Percentiles rank a stretch among this genome's conserved stretches.
These are phyloP conservation scores for Fomitopsis betulina DNA, from an alignment of 1,284 basidiomycete genomes.

Conservation along the genomic window DNA sequence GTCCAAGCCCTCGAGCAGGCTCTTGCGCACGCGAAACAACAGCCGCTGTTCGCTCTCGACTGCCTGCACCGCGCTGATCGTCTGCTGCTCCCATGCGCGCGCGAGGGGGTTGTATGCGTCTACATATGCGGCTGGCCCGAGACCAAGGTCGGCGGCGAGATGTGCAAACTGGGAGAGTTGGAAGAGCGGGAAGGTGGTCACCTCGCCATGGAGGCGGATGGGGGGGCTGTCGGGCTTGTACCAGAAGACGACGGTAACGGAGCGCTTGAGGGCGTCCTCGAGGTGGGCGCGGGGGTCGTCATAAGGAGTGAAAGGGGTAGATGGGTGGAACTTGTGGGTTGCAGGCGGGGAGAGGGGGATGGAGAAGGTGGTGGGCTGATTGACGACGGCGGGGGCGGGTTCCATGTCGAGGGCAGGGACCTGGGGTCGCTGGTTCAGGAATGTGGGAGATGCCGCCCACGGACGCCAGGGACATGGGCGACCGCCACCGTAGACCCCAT, in stretches of 20 bases:
- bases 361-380: not conserved
- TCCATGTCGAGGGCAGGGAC: not conserved
- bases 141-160: conserved; percentile 48
- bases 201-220: conserved; percentile 52
- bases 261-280: conserved; percentile 30
- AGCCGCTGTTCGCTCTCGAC: conserved; percentile 45
- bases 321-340: not conserved
- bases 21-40: conserved; percentile 54
- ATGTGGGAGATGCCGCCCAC: not conserved
- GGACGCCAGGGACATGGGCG: not conserved
- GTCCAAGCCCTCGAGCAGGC: conserved; percentile 47
- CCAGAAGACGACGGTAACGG: conserved; percentile 64
- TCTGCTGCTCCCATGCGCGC: conserved; percentile 54
- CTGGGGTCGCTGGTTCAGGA: not conserved
- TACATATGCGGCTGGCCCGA: conserved; percentile 47
- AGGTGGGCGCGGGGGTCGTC: conserved; percentile 13
- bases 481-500: not conserved
- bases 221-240: conserved; percentile 61
- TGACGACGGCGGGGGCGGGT: not conserved
- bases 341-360: not conserved
- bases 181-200: conserved; percentile 61
- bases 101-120: conserved; percentile 53
- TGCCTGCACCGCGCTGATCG: conserved; percentile 37
- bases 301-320: not conserved
- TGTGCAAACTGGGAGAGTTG: conserved; percentile 48